phyloP scores from a whole-genome alignment of 2,329 filamentous ascomycete genomes.

The Coniochaeta prunicola region DNA sequence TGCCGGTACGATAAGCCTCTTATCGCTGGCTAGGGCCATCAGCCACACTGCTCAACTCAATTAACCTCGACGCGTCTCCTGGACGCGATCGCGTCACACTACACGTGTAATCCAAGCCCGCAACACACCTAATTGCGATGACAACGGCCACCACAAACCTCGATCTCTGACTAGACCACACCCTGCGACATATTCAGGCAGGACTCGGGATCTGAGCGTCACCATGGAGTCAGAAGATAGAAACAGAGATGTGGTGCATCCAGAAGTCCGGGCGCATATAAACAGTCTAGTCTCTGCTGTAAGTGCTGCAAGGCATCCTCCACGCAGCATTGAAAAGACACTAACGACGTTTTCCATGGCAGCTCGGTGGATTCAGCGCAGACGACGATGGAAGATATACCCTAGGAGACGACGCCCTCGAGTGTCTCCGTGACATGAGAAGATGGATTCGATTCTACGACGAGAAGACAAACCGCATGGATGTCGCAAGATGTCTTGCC shows the following conservation, averaged over 20 bases:
- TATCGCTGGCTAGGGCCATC: not conserved
- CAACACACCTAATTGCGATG: not conserved
- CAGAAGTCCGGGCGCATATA: constrained; percentile 87
- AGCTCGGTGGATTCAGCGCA: constrained; percentile 79
- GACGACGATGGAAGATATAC: constrained; percentile 78
- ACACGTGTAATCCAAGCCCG: not conserved
- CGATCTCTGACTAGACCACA: not conserved
- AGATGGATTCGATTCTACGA: constrained; percentile 95
- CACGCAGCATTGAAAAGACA: not conserved
- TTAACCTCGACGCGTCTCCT: not conserved
- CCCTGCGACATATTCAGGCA: not conserved
- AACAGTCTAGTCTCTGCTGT: constrained; percentile 91
- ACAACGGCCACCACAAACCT: not conserved
- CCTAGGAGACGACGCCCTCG: constrained; percentile 86
- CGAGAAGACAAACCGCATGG: constrained; percentile 86
- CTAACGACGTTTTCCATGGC: constrained; percentile 9
- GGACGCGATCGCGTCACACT: not conserved
- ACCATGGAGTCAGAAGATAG: constrained; percentile 49
- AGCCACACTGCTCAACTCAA: not conserved
- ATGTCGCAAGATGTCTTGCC: constrained; percentile 86
- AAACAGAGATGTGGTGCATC: constrained; percentile 64
- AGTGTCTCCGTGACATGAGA: constrained; percentile 87
- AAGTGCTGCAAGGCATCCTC: constrained; percentile 28
- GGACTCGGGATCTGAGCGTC: not conserved
- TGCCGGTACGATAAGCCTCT: not conserved